phyloP scores from a whole-genome alignment of 352 stramenopile species.

The Peronosclerospora sorghi region DNA sequence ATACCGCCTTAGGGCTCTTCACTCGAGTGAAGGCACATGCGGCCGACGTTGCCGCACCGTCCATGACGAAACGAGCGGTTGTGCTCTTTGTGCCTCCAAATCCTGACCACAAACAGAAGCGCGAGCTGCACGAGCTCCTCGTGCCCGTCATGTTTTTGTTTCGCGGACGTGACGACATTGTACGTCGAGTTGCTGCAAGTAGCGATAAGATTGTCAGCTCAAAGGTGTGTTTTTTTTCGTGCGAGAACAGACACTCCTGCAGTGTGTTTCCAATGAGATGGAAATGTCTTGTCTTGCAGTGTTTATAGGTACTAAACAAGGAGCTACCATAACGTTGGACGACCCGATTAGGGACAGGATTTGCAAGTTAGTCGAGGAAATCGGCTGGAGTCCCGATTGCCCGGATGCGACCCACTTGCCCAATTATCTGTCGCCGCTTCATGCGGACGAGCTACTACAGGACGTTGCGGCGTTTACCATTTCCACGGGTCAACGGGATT shows the following conservation, averaged over 20 bases:
- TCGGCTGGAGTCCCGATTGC: constrained; percentile 61
- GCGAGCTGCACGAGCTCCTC: constrained; percentile 31
- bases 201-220: no score
- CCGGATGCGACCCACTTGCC: constrained; percentile 31
- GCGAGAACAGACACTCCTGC: constrained; percentile 28
- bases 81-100: constrained; percentile 13
- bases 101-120: constrained; percentile 18
- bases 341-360: constrained; percentile 40
- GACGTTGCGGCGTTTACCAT: constrained; percentile 53
- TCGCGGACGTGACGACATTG: constrained; percentile 46
- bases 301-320: constrained; percentile 35
- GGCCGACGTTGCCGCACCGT: constrained; percentile 1
- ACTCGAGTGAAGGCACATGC: constrained; percentile 1
- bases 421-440: constrained; percentile 49
- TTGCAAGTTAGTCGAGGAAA: constrained; percentile 31
- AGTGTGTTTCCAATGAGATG: constrained; percentile 22
- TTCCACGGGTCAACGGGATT: constrained; percentile 53
- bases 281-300: constrained; percentile 29
- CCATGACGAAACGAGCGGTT: constrained; percentile 13
- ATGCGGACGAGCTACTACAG: constrained; percentile 48
- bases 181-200: constrained; percentile 14
- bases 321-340: constrained; percentile 25
- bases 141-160: constrained; percentile 49
- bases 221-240: neutral
- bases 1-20: constrained; percentile 16